Conservation (phyloP, 768 basidiomycete genomes). For the Tylopilus rubrobrunneus region DNA sequence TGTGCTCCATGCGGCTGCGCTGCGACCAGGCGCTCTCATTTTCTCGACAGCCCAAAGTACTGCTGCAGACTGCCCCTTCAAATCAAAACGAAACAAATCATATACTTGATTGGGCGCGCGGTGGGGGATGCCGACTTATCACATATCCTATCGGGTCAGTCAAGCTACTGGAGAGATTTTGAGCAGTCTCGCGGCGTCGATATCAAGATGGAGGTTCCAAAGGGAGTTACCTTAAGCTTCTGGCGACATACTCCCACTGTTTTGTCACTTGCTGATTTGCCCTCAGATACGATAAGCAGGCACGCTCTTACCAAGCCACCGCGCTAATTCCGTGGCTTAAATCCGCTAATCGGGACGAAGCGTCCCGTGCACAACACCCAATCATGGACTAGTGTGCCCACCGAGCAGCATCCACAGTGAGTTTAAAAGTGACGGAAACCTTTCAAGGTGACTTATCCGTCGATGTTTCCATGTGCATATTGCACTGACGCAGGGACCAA, state of each 20-base stretch:
- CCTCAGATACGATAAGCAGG: too few relatives aligned
- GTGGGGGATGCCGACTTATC: too few relatives aligned
- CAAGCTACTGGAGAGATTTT: too few relatives aligned
- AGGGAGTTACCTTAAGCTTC: not conserved
- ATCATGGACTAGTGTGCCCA: too few relatives aligned
- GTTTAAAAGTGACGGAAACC: not conserved
- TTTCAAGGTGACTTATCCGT: not conserved
- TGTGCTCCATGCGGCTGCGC: too few relatives aligned
- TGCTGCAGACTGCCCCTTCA: too few relatives aligned
- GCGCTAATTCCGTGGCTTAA: not conserved
- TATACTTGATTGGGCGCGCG: too few relatives aligned
- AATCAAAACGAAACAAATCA: too few relatives aligned
- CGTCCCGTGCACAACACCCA: not conserved
- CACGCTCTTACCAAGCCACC: not conserved
- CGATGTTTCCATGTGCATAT: not conserved
- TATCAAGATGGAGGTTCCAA: not conserved
- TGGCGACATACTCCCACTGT: not conserved
- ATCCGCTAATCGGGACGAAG: not conserved
- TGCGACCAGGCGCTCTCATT: too few relatives aligned
- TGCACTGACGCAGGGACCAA: not conserved
- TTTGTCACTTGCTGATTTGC: too few relatives aligned
- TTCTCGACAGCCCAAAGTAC: too few relatives aligned
- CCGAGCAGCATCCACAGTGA: not conserved
- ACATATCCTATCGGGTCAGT: too few relatives aligned
- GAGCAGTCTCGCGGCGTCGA: not conserved